phyloP scores from a whole-genome alignment of 1,284 basidiomycete species.

The Neotropicomus parvogracilis region DNA sequence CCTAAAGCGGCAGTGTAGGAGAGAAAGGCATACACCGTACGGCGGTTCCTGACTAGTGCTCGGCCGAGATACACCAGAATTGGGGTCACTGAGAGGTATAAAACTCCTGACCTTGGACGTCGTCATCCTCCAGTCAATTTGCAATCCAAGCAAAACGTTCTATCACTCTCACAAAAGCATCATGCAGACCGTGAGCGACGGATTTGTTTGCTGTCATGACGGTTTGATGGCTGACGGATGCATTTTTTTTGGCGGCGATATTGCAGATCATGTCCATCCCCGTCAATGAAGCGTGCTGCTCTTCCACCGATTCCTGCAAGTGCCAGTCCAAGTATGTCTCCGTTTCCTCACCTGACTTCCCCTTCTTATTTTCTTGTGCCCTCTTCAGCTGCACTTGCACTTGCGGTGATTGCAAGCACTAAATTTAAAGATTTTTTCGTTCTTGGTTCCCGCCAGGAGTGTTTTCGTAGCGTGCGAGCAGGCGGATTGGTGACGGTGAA shows the following conservation, averaged over 20 bases:
- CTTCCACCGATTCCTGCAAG: constrained; percentile 4
- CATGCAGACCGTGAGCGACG: constrained; percentile 25
- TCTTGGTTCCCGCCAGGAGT: neutral
- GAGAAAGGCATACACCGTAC: too few relatives aligned
- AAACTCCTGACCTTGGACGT: neutral
- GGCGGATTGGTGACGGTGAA: neutral
- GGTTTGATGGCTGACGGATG: too few relatives aligned
- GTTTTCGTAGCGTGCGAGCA: neutral
- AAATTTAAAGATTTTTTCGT: too few relatives aligned
- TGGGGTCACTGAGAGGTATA: constrained; percentile 8
- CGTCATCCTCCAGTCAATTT: neutral
- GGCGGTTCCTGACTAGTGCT: too few relatives aligned
- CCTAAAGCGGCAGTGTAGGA: neutral
- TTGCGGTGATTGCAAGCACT: constrained; percentile 23
- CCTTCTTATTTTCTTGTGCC: too few relatives aligned
- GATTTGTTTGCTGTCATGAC: neutral
- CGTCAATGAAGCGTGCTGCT: constrained; percentile 25
- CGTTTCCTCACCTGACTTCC: neutral
- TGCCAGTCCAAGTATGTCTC: constrained; percentile 13
- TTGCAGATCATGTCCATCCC: constrained; percentile 18
- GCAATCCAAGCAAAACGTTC: constrained; percentile 5
- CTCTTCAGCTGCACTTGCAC: constrained; percentile 17
- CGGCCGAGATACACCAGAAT: constrained; percentile 13
- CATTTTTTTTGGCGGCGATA: too few relatives aligned
- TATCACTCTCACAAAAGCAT: constrained; percentile 1